Conservation (phyloP, 306 rosid genomes). For the Prunus armeniaca region DNA sequence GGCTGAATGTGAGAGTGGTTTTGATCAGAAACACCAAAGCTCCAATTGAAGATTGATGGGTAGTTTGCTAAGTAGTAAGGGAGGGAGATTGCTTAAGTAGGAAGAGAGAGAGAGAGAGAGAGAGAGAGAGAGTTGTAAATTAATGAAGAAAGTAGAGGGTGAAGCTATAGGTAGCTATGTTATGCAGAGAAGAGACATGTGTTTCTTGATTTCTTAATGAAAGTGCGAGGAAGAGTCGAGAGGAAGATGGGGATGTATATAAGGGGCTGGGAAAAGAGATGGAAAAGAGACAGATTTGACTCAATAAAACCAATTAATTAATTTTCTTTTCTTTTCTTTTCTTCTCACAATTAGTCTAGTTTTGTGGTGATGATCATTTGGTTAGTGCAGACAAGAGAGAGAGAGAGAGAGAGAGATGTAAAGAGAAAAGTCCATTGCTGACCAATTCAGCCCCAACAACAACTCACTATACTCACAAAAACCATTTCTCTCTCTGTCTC, state of each 20-base stretch:
- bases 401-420: too few relatives aligned
- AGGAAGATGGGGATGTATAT: constrained; percentile 39
- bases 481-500: background rate
- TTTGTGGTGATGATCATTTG: background rate
- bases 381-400: background rate
- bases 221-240: constrained; percentile 47
- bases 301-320: constrained; percentile 1
- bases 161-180: background rate
- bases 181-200: constrained; percentile 20
- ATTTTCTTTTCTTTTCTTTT: background rate
- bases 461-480: too few relatives aligned
- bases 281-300: constrained; percentile 41
- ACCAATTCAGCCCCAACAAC: constrained; percentile 30
- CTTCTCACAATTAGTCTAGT: constrained; percentile 18
- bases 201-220: constrained; percentile 4
- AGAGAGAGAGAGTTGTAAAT: constrained; percentile 12
- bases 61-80: background rate
- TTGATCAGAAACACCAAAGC: background rate
- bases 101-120: constrained; percentile 1
- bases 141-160: constrained; percentile 35
- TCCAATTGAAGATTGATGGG: background rate
- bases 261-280: constrained; percentile 35
- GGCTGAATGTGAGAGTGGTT: too few relatives aligned
- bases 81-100: background rate
- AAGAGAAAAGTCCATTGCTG: constrained; percentile 29